Base-by-base conservation (phyloP, 352 stramenopile species). In the Phytophthora macrochlamydospora region DNA sequence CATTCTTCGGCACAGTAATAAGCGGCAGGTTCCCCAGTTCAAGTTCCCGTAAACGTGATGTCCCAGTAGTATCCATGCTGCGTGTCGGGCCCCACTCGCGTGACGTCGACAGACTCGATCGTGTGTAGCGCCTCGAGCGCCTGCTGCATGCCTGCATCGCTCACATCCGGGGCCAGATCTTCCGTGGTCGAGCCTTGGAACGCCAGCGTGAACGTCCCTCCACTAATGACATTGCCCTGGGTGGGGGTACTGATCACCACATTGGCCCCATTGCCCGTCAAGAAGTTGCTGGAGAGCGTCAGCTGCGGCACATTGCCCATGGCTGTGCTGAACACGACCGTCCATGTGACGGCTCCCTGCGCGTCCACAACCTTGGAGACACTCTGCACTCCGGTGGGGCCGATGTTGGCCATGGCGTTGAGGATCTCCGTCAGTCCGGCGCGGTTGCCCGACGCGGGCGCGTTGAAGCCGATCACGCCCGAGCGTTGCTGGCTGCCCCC, bases 401-500 rank as follows among this genome's bases (percentile, higher is more conserved):
- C 80, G 7, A 97, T 79, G 65, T 95, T 96, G 33, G 59, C 71
- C 86, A 97, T 95, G 7, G 85, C 76, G 18, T 89, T 89, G 4
- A 97, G 59, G 55, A 95, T 94, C 54, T 94, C 80, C 32, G 64
- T 40, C 35, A 97, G 65, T 7, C 75, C 73, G 0, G 78, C 77
- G 31, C 84, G 81, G 51, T 79, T 69, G 3, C 78, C 83, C 0
- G 64, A 83, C n/a, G 65, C 69, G 2, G 66, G 76, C 2, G 89
- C 89, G 33, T 93, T 87, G 70, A 87, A 95, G 14, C 83, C 87
- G 43, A 99, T 98, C 56, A 97, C 92, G 31, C 94, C 93, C 8
- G 93, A 98, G 46, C 95, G 89, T 68, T 98, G 93, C 1, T 92
- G 67, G 35, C 86, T 97, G 12, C 94, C 94, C 94, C 94, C 94